Conservation (phyloP, 2,329 filamentous ascomycete species). For the Colletotrichum plurivorum region DNA sequence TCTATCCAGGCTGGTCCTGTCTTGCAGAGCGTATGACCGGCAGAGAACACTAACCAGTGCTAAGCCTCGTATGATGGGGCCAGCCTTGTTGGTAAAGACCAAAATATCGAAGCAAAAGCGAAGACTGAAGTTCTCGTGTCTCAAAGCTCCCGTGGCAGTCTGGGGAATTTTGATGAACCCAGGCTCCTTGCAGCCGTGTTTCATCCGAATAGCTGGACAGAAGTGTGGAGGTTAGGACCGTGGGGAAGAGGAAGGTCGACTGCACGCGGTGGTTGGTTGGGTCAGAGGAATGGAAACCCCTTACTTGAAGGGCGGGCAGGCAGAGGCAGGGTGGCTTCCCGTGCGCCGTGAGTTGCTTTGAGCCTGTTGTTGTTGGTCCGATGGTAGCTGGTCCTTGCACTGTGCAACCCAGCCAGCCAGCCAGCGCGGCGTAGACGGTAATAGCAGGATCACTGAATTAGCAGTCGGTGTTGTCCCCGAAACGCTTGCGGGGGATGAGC, state of each 20-base stretch:
- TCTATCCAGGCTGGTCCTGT: neutral
- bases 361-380: neutral
- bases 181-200: slow-evolving; percentile 34
- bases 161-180: slow-evolving; percentile 24
- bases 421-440: neutral
- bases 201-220: slow-evolving; percentile 38
- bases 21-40: neutral
- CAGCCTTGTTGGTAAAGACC: slow-evolving; percentile 14
- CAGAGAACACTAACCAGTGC: neutral
- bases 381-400: slow-evolving; percentile 7
- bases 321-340: neutral
- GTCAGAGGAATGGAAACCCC: too few species aligned
- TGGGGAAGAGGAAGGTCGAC: neutral
- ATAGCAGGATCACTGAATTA: neutral
- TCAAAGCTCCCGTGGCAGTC: slow-evolving; percentile 24
- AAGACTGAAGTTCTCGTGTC: slow-evolving; percentile 16
- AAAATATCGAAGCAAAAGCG: slow-evolving; percentile 12
- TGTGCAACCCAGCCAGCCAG: slow-evolving; percentile 3
- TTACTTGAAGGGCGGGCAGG: too few species aligned
- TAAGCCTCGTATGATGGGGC: slow-evolving; percentile 15
- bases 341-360: slow-evolving; percentile 3
- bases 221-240: slow-evolving; percentile 17
- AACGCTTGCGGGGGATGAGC: slow-evolving; percentile 15
- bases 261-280: too few species aligned
- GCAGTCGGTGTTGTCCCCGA: slow-evolving; percentile 12